Evolutionary conservation across 805 yeast genomes (phyloP).

Genomic region (Candida corydali): DNA sequence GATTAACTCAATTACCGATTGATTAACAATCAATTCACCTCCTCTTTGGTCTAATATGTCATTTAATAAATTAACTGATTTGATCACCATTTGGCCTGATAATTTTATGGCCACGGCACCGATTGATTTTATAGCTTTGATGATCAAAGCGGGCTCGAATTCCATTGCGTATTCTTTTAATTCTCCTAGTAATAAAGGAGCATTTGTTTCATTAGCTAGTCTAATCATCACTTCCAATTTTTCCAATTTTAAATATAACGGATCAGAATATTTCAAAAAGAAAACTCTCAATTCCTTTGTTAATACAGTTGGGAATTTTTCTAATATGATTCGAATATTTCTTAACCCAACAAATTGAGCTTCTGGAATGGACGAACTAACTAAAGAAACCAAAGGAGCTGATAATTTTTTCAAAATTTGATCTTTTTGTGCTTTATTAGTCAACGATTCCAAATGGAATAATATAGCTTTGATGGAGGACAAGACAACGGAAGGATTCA

Average conservation of each 20-base stretch:
- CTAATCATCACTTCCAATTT: constrained; percentile 73
- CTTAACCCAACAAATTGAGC: constrained; percentile 91
- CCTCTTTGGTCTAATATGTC: constrained; percentile 60
- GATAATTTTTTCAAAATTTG: constrained; percentile 63
- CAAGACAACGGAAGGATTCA: constrained; percentile 90
- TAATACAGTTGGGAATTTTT: constrained; percentile 78
- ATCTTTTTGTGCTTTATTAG: constrained; percentile 35
- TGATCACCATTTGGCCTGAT: constrained; percentile 43
- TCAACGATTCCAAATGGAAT: constrained; percentile 55
- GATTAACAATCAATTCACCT: constrained; percentile 57
- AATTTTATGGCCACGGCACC: constrained; percentile 70
- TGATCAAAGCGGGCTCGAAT: constrained; percentile 74
- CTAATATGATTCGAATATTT: constrained; percentile 84
- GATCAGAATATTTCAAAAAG: constrained; percentile 83
- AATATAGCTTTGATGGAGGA: constrained; percentile 78
- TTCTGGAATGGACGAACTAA: constrained; percentile 82
- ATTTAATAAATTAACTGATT: constrained; percentile 57
- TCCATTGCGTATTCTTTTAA: constrained; percentile 80
- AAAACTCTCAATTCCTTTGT: constrained; percentile 82
- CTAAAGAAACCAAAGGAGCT: constrained; percentile 82
- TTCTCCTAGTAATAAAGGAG: constrained; percentile 59
- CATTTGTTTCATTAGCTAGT: constrained; percentile 58
- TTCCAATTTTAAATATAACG: constrained; percentile 72
- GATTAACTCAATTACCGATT: constrained; percentile 58
- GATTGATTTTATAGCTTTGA: constrained; percentile 60